These are phyloP conservation scores for Ustilago tritici DNA, from an alignment of 1,284 basidiomycete genomes.

Conservation along the genomic window DNA sequence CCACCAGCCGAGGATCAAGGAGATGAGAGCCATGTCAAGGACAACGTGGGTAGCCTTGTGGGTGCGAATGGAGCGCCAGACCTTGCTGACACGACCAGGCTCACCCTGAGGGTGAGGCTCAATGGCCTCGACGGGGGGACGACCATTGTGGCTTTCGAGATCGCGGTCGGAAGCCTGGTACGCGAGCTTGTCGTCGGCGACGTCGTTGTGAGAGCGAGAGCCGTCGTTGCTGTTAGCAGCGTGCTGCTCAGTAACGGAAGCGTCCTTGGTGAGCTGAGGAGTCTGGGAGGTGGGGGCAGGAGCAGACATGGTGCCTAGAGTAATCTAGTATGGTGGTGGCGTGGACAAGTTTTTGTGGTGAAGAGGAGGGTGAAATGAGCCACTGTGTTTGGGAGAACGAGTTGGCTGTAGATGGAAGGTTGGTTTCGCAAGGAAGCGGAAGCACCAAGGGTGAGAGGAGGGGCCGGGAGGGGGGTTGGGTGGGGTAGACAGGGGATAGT, in stretches of 20 bases:
- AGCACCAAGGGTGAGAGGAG: constrained; percentile 12
- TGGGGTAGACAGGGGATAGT: constrained; percentile 2
- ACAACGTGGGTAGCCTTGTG: constrained; percentile 43
- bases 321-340: neutral
- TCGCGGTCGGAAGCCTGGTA: constrained; percentile 52
- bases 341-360: neutral
- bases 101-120: constrained; percentile 53
- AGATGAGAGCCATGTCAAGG: constrained; percentile 44
- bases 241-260: constrained; percentile 24
- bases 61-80: constrained; percentile 41
- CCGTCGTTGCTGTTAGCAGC: constrained; percentile 28
- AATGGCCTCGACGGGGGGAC: constrained; percentile 36
- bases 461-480: neutral
- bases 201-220: constrained; percentile 45
- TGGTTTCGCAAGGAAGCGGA: constrained; percentile 20
- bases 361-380: neutral
- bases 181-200: constrained; percentile 45
- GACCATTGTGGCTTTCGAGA: constrained; percentile 41
- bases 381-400: constrained; percentile 8
- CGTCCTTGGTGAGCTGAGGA: constrained; percentile 41
- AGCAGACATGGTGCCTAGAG: constrained; percentile 26
- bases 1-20: constrained; percentile 55
- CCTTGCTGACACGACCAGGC: constrained; percentile 42
- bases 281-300: constrained; percentile 19
- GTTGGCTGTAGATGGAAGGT: constrained; percentile 3